Evolutionary conservation across 2,329 filamentous ascomycete species (phyloP).

Genomic region (Trichothecium sympodiale): DNA sequence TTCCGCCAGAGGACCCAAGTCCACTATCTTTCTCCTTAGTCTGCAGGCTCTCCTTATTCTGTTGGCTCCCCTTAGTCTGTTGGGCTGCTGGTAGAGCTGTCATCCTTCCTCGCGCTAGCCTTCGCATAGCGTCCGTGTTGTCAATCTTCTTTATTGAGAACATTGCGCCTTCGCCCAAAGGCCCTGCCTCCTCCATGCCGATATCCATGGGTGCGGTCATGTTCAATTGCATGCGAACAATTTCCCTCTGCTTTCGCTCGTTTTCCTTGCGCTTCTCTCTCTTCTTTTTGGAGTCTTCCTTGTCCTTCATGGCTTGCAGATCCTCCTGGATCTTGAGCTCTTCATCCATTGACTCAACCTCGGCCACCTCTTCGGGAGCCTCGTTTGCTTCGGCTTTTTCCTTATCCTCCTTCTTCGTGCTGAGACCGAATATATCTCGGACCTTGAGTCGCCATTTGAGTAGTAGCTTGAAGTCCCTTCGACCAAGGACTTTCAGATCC

Average conservation of each 20-base stretch:
- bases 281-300: constrained; percentile 65
- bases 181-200: constrained; percentile 76
- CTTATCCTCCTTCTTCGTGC: constrained; percentile 65
- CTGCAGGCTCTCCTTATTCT: constrained; percentile 14
- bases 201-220: constrained; percentile 96
- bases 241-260: constrained; percentile 87
- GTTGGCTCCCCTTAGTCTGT: no score
- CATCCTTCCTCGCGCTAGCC: constrained; percentile 64
- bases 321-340: constrained; percentile 86
- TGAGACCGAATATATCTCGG: constrained; percentile 81
- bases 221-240: constrained; percentile 92
- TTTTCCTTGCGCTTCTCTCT: constrained; percentile 80
- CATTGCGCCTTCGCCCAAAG: constrained; percentile 69
- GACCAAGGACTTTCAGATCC: constrained; percentile 81
- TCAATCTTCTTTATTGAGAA: constrained; percentile 79
- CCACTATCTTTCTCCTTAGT: constrained; percentile 49
- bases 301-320: constrained; percentile 70
- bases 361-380: constrained; percentile 58
- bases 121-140: constrained; percentile 57
- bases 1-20: constrained; percentile 40
- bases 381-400: constrained; percentile 25
- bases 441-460: constrained; percentile 84
- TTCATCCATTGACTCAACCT: constrained; percentile 86
- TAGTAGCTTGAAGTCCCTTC: constrained; percentile 87
- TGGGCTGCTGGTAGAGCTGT: constrained; percentile 48